phyloP scores from a whole-genome alignment of 148 eudicot genomes.

The Simmondsia chinensis region DNA sequence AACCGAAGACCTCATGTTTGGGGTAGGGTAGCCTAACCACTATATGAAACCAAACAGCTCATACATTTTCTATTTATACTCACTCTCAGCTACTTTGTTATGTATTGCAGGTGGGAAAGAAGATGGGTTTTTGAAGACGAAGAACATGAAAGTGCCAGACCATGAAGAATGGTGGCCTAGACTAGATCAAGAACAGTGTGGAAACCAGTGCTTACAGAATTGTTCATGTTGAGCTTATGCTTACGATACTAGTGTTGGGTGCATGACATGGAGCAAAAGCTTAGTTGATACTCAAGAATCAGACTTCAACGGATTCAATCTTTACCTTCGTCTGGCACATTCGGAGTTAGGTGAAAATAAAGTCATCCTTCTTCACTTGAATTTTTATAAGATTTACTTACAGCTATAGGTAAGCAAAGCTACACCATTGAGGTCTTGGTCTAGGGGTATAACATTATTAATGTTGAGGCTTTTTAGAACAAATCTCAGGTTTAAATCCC shows the following conservation, averaged over 20 bases:
- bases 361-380: background rate
- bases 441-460: too few species aligned
- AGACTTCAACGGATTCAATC: conserved; percentile 10
- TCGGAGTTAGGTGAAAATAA: conserved; percentile 15
- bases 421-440: background rate
- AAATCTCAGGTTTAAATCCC: too few species aligned
- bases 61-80: too few species aligned
- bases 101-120: background rate
- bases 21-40: too few species aligned
- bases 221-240: conserved; percentile 26
- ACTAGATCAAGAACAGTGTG: conserved; percentile 15
- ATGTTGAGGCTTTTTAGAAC: too few species aligned
- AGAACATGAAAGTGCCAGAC: conserved; percentile 26
- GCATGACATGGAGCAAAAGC: conserved; percentile 24
- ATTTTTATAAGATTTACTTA: background rate
- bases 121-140: conserved; percentile 25
- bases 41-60: too few species aligned
- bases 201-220: conserved; percentile 13
- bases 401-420: background rate
- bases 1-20: too few species aligned
- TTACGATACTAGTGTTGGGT: conserved; percentile 17
- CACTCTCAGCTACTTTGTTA: too few species aligned
- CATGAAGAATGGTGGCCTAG: background rate
- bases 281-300: conserved; percentile 23
- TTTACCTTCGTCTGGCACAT: conserved; percentile 21